Evolutionary conservation across 257 asterid genomes (phyloP), one percentile per base, ranked within the genome.

Genomic region (Asclepias syriaca): DNA sequence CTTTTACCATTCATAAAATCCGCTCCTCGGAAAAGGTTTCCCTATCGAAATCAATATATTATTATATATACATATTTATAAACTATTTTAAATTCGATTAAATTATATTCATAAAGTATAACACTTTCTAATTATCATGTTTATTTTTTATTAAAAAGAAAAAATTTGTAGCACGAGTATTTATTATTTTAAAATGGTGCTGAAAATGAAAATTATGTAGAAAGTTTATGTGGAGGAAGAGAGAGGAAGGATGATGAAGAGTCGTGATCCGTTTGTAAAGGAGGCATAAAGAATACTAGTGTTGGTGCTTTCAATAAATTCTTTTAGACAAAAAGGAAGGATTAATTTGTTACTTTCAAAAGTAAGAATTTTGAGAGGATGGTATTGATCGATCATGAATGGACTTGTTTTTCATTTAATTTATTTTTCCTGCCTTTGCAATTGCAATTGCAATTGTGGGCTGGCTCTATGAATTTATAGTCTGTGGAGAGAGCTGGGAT

Each of bases 241-340:
- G 48, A 2, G 34, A 29, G 34, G 34, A 24, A 6, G 11, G 72
- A 18, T 1, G 6, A 50, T 50, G 16, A 34, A 34, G 55, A 43
- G 55, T 15, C 16, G 67, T 45, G 50, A 54, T 43, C 48, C 48
- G 48, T 50, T 50, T n/a, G 37, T 48, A 29, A 45, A 46, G 57
- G 51, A 75, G 70, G 78, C 40, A 61, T 61, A 37, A 64, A 34
- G 67, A 58, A 49, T 18, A 19, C 10, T 21, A 19, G 22, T 21
- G 43, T n/a, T 68, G 34, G 49, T 63, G 69, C 55, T 67, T 63
- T 51, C 71, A 61, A 39, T 70, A 75, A 75, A 75, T 69, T 70
- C 66, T 69, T 51, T 49, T 60, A 18, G 27, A 32, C 4, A 18
- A 12, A 27, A 69, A 39, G 34, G 37, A 6, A 4, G 51, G 32